Conservation (phyloP, 2,329 filamentous ascomycete species). For the Cordyceps fumosorosea region DNA sequence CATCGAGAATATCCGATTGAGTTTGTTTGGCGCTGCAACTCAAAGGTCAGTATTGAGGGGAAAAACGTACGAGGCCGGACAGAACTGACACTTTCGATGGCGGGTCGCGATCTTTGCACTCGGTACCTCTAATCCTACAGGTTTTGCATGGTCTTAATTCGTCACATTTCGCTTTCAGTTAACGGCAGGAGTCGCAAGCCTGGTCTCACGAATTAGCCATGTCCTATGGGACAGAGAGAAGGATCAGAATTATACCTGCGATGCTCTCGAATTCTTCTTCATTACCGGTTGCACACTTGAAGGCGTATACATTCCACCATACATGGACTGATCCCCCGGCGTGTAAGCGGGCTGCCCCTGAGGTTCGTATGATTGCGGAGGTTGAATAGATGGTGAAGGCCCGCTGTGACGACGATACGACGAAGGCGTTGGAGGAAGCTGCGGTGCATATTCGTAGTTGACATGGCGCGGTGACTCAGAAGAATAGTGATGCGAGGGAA, state of each 20-base stretch:
- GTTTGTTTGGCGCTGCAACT: slow-evolving; percentile 52
- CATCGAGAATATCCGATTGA: slow-evolving; percentile 53
- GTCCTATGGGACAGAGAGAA: slow-evolving; percentile 1
- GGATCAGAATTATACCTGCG: slow-evolving; percentile 42
- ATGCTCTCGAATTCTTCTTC: slow-evolving; percentile 59
- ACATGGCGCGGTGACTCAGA: slow-evolving; percentile 45
- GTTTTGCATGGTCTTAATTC: slow-evolving; percentile 78
- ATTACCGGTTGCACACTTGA: slow-evolving; percentile 34
- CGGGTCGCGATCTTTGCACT: slow-evolving; percentile 85
- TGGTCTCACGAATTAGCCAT: slow-evolving; percentile 27
- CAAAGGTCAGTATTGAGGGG: slow-evolving; percentile 11
- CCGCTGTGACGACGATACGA: slow-evolving; percentile 38
- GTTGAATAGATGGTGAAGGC: slow-evolving; percentile 28
- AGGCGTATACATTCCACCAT: slow-evolving; percentile 36
- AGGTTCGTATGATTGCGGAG: slow-evolving; percentile 33
- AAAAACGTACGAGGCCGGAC: neutral
- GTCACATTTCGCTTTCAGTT: slow-evolving; percentile 86
- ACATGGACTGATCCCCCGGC: slow-evolving; percentile 29
- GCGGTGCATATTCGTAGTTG: slow-evolving; percentile 42
- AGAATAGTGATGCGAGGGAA: slow-evolving; percentile 29
- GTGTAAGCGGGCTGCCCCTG: slow-evolving; percentile 25
- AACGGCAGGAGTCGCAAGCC: slow-evolving; percentile 87
- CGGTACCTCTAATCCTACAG: slow-evolving; percentile 77
- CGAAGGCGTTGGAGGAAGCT: slow-evolving; percentile 37
- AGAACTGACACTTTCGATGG: slow-evolving; percentile 77